phyloP scores from a whole-genome alignment of 2,329 filamentous ascomycete genomes.

The Ophiognomonia clavigignenti-juglandacearum region DNA sequence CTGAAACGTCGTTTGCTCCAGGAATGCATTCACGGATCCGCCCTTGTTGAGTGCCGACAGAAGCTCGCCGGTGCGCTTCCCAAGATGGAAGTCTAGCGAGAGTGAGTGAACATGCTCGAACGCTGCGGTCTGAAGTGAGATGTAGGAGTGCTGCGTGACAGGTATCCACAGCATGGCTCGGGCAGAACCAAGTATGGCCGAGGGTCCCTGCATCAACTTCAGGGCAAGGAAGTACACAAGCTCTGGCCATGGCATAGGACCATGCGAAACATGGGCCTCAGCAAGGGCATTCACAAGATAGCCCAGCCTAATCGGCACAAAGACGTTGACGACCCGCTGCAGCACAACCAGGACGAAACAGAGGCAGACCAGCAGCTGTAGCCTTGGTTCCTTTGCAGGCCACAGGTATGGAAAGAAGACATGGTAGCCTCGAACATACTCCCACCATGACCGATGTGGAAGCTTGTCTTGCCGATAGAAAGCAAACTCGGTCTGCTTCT shows the following conservation, averaged over 20 bases:
- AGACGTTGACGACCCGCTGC: slow-evolving; percentile 79
- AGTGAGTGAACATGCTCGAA: slow-evolving; percentile 97
- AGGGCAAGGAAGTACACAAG: slow-evolving; percentile 74
- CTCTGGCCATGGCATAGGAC: slow-evolving; percentile 63
- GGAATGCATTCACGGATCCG: slow-evolving; percentile 90
- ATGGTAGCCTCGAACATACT: slow-evolving; percentile 87
- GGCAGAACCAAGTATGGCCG: slow-evolving; percentile 78
- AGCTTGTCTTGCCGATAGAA: slow-evolving; percentile 88
- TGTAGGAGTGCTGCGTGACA: slow-evolving; percentile 94
- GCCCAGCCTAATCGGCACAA: slow-evolving; percentile 79
- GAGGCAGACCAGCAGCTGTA: slow-evolving; percentile 74
- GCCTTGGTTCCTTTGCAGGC: slow-evolving; percentile 70
- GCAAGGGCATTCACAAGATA: slow-evolving; percentile 72
- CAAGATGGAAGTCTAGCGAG: slow-evolving; percentile 92
- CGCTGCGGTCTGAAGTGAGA: slow-evolving; percentile 86
- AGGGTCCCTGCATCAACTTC: slow-evolving; percentile 80
- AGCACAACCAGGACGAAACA: slow-evolving; percentile 77
- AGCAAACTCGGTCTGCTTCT: slow-evolving; percentile 55
- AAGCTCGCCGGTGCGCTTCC: slow-evolving; percentile 94
- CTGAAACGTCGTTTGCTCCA: slow-evolving; percentile 94
- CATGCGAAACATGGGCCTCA: slow-evolving; percentile 36
- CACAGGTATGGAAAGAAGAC: slow-evolving; percentile 96
- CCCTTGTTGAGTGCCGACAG: slow-evolving; percentile 94
- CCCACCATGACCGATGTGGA: slow-evolving; percentile 89
- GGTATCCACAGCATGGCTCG: slow-evolving; percentile 91